Evolutionary conservation across 768 basidiomycete species (phyloP), one percentile per base, ranked within the genome.

Genomic region (Xerocomus potaroensis): DNA sequence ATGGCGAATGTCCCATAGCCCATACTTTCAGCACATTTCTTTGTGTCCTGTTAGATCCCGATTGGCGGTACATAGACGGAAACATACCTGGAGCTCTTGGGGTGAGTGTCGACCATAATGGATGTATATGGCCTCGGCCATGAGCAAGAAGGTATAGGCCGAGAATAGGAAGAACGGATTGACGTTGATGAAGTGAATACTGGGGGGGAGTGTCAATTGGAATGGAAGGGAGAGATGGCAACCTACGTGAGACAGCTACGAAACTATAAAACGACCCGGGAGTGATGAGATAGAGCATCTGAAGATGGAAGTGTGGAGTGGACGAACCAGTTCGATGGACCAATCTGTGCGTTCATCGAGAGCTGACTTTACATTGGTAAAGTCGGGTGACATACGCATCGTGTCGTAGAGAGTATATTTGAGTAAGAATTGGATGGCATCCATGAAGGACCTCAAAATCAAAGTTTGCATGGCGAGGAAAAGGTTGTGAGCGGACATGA

Each of bases 301-400:
- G 5, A 10, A 27, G 5, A 27, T 10, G 10, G 5, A 10, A 27
- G 5, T 27, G 26, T n/a, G n/a, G n/a, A 27, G 26, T 16, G 9
- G 19, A 10, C 55, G 50, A 15, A 61, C 60, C 0, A 60, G 32
- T 5, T 63, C 60, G 1, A 63, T 57, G 3, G 58, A 54, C 55
- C 61, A 55, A n/a, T 46, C 36, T 4, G 33, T 53, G 2, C 58
- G 41, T 8, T 57, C 53, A n/a, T 51, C 48, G 33, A 61, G 34
- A 37, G 27, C 41, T 18, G 6, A 10, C 18, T 34, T 60, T 47
- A 61, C 49, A 3, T 63, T 61, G 27, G 53, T 36, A 36, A 61
- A 61, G 47, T 60, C 58, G 3, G 3, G 18, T 8, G 58, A 61
- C 2, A 51, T 41, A 8, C 1, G 31, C 30, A 61, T 46, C 47